These are phyloP conservation scores for Pestalotiopsis sp. DNA, from an alignment of 2,329 filamentous ascomycete species.

Conservation along the genomic window DNA sequence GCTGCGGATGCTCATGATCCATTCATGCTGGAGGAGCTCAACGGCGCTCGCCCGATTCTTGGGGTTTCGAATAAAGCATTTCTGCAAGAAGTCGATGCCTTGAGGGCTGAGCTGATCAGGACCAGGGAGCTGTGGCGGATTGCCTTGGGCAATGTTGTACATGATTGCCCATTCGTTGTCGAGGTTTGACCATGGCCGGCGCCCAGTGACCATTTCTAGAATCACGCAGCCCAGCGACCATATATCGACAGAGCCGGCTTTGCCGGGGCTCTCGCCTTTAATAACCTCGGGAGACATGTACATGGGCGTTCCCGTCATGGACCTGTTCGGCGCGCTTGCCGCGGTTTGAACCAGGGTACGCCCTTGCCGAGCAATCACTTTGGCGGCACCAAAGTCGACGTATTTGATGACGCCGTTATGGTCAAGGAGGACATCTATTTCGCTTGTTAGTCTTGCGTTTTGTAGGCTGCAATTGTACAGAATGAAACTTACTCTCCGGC, in stretches of 20 bases:
- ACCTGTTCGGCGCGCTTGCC: conserved; percentile 72
- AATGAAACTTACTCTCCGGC: conserved; percentile 75
- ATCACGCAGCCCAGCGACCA: conserved; percentile 98
- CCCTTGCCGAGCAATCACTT: conserved; percentile 92
- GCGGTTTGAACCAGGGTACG: conserved; percentile 76
- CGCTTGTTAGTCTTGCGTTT: conserved; percentile 26
- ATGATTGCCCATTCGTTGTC: conserved; percentile 99
- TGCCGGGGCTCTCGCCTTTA: conserved; percentile 80
- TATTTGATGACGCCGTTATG: conserved; percentile 99
- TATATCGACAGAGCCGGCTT: conserved; percentile 86
- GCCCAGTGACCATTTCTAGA: conserved; percentile 94
- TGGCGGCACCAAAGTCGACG: conserved; percentile 96
- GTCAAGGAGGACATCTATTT: conserved; percentile 85
- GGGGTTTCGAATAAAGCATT: conserved; percentile 87
- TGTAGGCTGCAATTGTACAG: conserved; percentile 5
- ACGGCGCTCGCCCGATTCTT: conserved; percentile 77
- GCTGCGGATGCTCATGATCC: conserved; percentile 71
- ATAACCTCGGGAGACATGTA: conserved; percentile 99
- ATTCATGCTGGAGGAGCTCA: conserved; percentile 91
- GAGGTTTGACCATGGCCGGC: conserved; percentile 90
- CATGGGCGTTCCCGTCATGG: conserved; percentile 98
- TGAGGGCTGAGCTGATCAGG: conserved; percentile 80
- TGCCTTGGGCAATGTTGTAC: conserved; percentile 99
- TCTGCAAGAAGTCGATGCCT: conserved; percentile 85
- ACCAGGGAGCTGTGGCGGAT: conserved; percentile 82